Base-by-base conservation (phyloP, 129 eudicot species). In the Deinandra increscens region DNA sequence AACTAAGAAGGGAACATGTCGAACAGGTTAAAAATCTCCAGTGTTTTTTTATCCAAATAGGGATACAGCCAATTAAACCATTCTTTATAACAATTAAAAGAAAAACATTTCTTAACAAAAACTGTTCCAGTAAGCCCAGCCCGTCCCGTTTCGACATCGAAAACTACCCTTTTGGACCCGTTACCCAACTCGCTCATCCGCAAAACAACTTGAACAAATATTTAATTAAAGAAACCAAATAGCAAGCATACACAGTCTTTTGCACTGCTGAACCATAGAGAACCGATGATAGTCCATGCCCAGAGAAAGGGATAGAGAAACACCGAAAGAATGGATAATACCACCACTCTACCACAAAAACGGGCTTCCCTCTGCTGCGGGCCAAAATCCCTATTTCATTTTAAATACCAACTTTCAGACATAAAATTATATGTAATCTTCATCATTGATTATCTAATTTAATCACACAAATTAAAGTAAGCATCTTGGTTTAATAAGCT, bases 211-310 rank as follows among this genome's bases (percentile, higher is more conserved):
- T n/a, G n/a, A n/a, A n/a, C n/a, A n/a, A n/a, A n/a, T n/a, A n/a
- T n/a, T n/a, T n/a, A n/a, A n/a, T n/a, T n/a, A n/a, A n/a, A n/a
- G n/a, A n/a, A n/a, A n/a, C n/a, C 33, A 72, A 20, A 73, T 6
- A 13, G 17, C 41, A 81, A 18, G 69, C 91, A 65, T 93, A 93
- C 98, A 72, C 99, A 93, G 44, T 70, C 70, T 82, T 75, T 87
- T 36, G 99, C 86, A 51, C 86, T 86, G 62, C 82, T 80, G 81
- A 89, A 93, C 99, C 99, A 93, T 33, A 93, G 20, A 17, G 99
- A 89, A n/a, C 99, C 99, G 68, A 87, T 80, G 54, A 93, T 59
- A 66, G 97, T 93, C 99, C 99, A 93, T 23, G 85, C 90, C 90
- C 86, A 87, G 31, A 93, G 92, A 80, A 93, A 93, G 3, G 98